Base-by-base conservation (phyloP, 331 rosid genomes). In the Acacia pycnantha region DNA sequence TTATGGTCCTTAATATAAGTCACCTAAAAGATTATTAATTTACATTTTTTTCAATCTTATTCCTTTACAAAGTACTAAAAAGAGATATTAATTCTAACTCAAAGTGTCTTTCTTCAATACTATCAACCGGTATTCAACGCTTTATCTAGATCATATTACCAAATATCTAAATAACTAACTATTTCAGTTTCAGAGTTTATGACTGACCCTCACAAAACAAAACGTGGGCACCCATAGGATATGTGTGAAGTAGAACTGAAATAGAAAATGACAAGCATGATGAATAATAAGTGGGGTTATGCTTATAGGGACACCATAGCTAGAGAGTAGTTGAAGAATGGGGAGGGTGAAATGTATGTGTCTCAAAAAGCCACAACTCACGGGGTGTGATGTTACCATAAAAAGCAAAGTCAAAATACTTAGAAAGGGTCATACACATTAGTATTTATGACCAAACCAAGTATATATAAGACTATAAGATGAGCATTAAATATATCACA, bases 211-310 rank as follows among this genome's bases (percentile, higher is more conserved):
- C 41, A 6, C 41, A 37, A 46, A 46, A 6, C 41, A 37, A 46
- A 46, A 46, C 50, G 15, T 18, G 2, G 59, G 24, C n/a, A 2
- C 59, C 19, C 24, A 53, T 18, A 24, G 59, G 59, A 18, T 53
- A 19, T 58, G 33, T 8, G 31, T 58, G 31, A 58, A 58, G 11
- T 1, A 2, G 15, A 62, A 2, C n/a, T 5, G 59, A 77, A 33
- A n/a, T 44, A 44, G 73, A 67, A 31, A 48, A 35, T 14, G 81
- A 78, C 74, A 12, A 6, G 21, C 74, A 64, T 51, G 68, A n/a
- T 37, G 51, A n/a, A 13, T 0, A n/a, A 48, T 37, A 37, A 6
- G 8, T 40, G 41, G 81, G 29, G 5, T 18, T 29, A 2, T 12
- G 31, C 8, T 10, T 0, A 26, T 44, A 6, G 22, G 54, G 26